Evolutionary conservation across 2,329 filamentous ascomycete species (phyloP).

Genomic region (Myriosclerotinia scirpicola): DNA sequence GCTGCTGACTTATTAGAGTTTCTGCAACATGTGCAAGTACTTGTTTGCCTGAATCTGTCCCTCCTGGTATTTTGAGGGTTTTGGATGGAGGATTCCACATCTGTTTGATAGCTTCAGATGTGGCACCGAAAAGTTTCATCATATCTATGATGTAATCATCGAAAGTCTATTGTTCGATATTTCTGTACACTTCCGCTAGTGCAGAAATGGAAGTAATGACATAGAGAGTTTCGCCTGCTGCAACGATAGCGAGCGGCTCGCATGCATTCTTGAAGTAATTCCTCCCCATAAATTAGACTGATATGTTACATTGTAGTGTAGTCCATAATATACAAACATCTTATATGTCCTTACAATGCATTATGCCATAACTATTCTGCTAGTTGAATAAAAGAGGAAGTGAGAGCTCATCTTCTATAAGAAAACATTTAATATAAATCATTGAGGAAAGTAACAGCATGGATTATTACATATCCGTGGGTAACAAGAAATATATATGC

Average conservation of each 20-base stretch:
- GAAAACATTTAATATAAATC: not conserved
- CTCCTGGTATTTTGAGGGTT: not conserved
- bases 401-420: not conserved
- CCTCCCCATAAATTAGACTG: not conserved
- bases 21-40: slow-evolving; percentile 1
- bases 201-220: slow-evolving; percentile 12
- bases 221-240: slow-evolving; percentile 20
- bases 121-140: not conserved
- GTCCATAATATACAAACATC: no score
- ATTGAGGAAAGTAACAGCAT: slow-evolving; percentile 13
- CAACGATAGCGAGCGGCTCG: slow-evolving; percentile 15
- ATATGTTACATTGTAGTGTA: not conserved
- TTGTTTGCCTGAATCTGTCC: not conserved
- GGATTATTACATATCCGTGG: not conserved
- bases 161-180: slow-evolving; percentile 13
- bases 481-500: no score
- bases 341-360: no score
- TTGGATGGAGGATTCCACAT: not conserved
- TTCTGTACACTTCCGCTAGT: slow-evolving; percentile 12
- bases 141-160: slow-evolving; percentile 20
- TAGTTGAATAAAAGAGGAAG: no score
- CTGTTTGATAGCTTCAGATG: not conserved
- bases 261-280: slow-evolving; percentile 12
- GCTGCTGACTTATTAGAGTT: not conserved
- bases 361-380: no score